Evolutionary conservation across 495 filamentous ascomycete species (phyloP).

Genomic region (Penicillium chermesinum): DNA sequence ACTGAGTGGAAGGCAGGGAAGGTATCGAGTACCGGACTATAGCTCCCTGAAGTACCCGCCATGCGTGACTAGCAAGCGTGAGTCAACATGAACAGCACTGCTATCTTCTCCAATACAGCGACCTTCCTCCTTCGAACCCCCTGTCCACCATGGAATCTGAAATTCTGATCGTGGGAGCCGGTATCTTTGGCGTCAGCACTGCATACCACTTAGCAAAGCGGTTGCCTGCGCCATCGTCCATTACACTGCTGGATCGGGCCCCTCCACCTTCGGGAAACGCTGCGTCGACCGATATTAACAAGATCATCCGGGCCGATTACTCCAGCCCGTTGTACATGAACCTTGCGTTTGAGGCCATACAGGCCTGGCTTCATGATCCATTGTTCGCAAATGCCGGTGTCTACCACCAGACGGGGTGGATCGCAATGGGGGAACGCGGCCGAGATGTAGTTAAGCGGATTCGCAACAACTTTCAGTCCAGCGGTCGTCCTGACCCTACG

Average conservation of each 20-base stretch:
- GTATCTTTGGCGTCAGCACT: slow-evolving; percentile 41
- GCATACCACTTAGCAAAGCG: slow-evolving; percentile 37
- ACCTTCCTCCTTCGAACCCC: not conserved
- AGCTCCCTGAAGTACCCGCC: too few species aligned
- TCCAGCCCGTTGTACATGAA: slow-evolving; percentile 26
- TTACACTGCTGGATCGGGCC: slow-evolving; percentile 34
- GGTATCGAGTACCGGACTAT: too few species aligned
- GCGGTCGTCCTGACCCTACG: slow-evolving; percentile 11
- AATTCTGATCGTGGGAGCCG: slow-evolving; percentile 39
- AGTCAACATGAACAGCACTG: not conserved
- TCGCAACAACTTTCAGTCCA: slow-evolving; percentile 27
- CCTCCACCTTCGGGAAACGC: slow-evolving; percentile 21
- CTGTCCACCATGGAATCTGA: slow-evolving; percentile 12
- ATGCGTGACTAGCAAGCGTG: too few species aligned
- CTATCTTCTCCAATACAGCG: too few species aligned
- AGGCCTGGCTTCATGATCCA: slow-evolving; percentile 22
- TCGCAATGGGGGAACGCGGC: slow-evolving; percentile 28
- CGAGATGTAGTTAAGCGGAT: slow-evolving; percentile 27
- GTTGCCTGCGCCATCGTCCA: slow-evolving; percentile 17
- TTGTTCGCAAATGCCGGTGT: slow-evolving; percentile 20
- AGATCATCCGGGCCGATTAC: slow-evolving; percentile 36
- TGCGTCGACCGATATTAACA: slow-evolving; percentile 32
- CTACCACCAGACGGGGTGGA: slow-evolving; percentile 33
- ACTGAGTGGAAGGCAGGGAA: too few species aligned
- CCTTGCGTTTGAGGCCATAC: slow-evolving; percentile 28